A percentile compares a stretch with the other conserved stretches of the same genome.
Evolutionary conservation across 1,284 basidiomycete species (phyloP).

Genomic region (Moniliophthora roreri): DNA sequence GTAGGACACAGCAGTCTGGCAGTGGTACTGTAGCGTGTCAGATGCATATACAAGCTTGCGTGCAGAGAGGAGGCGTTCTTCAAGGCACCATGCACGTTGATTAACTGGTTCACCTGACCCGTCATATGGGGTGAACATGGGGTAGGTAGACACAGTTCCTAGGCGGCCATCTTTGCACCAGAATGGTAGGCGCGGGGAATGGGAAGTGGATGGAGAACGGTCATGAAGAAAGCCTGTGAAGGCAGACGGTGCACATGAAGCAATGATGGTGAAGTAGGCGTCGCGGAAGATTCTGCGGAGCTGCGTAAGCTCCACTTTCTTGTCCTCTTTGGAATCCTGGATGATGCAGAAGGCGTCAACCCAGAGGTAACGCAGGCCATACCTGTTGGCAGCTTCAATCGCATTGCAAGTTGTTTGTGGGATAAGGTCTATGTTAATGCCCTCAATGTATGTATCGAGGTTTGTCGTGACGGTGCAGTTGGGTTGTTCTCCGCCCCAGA

Average conservation of each 20-base stretch:
- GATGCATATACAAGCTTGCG: slow-evolving; percentile 1
- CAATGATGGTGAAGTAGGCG: slow-evolving; percentile 13
- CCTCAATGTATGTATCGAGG: slow-evolving; percentile 5
- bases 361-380: slow-evolving; percentile 16
- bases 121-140: not conserved
- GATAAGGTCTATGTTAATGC: slow-evolving; percentile 7
- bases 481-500: slow-evolving; percentile 15
- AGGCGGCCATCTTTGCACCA: not conserved
- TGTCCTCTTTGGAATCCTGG: slow-evolving; percentile 13
- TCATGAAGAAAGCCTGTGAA: not conserved
- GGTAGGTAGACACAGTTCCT: not conserved
- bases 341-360: slow-evolving; percentile 16
- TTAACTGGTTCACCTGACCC: not conserved
- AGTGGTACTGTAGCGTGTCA: slow-evolving; percentile 4
- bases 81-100: slow-evolving; percentile 6
- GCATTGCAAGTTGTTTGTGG: slow-evolving; percentile 15
- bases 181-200: not conserved
- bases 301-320: slow-evolving; percentile 8
- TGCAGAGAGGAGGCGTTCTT: slow-evolving; percentile 6
- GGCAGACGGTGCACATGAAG: slow-evolving; percentile 9
- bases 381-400: slow-evolving; percentile 2
- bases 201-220: not conserved
- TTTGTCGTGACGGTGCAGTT: slow-evolving; percentile 8
- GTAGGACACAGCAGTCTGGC: slow-evolving; percentile 1
- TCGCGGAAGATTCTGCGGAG: slow-evolving; percentile 13